Percentiles rank a stretch among this genome's conserved stretches.
phyloP scores from a whole-genome alignment of 2,329 filamentous ascomycete genomes.

The Coleophoma crateriformis region DNA sequence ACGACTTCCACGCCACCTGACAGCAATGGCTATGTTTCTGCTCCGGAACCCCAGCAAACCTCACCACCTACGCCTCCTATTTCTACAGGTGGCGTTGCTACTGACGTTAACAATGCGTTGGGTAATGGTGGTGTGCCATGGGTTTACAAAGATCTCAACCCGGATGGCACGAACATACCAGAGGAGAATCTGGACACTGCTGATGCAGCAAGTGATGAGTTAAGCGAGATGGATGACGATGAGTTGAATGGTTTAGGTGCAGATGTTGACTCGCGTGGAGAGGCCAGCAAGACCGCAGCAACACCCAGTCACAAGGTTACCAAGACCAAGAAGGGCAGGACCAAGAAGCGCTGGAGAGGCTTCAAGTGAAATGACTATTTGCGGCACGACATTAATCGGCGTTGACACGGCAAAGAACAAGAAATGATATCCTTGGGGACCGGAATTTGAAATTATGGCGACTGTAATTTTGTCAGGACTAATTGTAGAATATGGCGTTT shows the following conservation, averaged over 20 bases:
- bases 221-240: constrained; percentile 90
- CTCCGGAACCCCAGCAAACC: constrained; percentile 11
- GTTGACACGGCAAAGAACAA: too few relatives aligned
- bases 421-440: too few relatives aligned
- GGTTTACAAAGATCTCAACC: constrained; percentile 80
- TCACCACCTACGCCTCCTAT: constrained; percentile 61
- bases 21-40: constrained; percentile 36
- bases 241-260: constrained; percentile 65
- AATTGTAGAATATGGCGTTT: too few relatives aligned
- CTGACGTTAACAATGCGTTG: constrained; percentile 30
- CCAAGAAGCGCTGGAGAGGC: constrained; percentile 10
- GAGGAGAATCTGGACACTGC: constrained; percentile 70
- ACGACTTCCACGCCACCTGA: constrained; percentile 38
- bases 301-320: neutral
- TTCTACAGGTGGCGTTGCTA: constrained; percentile 47
- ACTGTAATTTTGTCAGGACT: too few relatives aligned
- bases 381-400: too few relatives aligned
- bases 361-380: constrained; percentile 1
- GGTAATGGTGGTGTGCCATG: constrained; percentile 77
- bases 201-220: constrained; percentile 69
- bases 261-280: constrained; percentile 16
- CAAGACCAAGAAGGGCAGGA: constrained; percentile 7
- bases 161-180: constrained; percentile 71
- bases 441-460: too few relatives aligned
- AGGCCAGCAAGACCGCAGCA: constrained; percentile 3